Evolutionary conservation across 2,329 filamentous ascomycete species (phyloP), one percentile per base, ranked within the genome.

Genomic region (Colletotrichum gigasporum): DNA sequence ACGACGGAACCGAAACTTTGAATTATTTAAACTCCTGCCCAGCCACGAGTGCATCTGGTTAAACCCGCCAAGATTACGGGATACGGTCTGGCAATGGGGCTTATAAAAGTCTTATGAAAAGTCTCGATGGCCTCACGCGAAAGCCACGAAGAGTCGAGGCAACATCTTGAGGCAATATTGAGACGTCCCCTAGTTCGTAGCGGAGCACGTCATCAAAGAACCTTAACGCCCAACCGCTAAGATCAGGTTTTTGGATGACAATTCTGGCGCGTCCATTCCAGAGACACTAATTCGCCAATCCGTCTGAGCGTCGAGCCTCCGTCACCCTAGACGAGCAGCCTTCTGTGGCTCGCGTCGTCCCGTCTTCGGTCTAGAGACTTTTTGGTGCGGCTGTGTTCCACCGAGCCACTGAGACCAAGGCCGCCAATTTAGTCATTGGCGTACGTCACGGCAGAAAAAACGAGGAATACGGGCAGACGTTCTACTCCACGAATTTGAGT

Each of bases 371-470:
- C 24, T n/a, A 39, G 24, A 47, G 39, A 26, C 22, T 51, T 34
- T 37, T 32, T 10, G 32, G 41, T n/a, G 39, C 12, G 11, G 18
- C 24, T 16, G 52, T 32, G 34, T 24, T 11, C 42, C 41, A 20
- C 39, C 39, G 26, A 56, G 47, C 32, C 47, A 20, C 12, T 28
- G 8, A 35, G 5, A 50, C 12, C 26, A 37, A 35, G 55, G 16
- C 24, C 24, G n/a, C n/a, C n/a, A n/a, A n/a, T 34, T 9, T 30
- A 10, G 55, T 50, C 35, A 20, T 34, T 34, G 39, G 39, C 20
- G 37, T 60, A 42, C 55, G 55, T 63, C 60, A 63, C 24, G n/a
- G n/a, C n/a, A n/a, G 47, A 28, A 39, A 14, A 42, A 51, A n/a
- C 26, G 24, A 39, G 44, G 16, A 18, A 16, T 16, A 18, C 35